phyloP scores from a whole-genome alignment of 176 grass and related monocot genomes.

The Metroxylon sagu region DNA sequence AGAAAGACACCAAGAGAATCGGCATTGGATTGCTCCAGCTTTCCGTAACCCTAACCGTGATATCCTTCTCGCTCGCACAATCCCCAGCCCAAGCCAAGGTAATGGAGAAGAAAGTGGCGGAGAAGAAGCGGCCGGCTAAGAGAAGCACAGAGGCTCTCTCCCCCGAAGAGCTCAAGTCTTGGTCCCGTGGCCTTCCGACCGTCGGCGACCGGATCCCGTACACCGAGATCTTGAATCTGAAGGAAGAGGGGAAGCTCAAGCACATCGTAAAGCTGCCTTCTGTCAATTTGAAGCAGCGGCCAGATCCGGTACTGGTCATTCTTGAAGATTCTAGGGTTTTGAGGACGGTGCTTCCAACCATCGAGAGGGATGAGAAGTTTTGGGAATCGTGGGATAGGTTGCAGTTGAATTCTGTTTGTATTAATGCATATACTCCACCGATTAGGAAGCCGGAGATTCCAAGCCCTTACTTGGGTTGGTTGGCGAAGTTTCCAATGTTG shows the following conservation, averaged over 20 bases:
- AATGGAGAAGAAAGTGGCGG: conserved; percentile 17
- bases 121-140: conserved; percentile 19
- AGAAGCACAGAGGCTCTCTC: conserved; percentile 5
- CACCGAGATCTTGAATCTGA: conserved; percentile 17
- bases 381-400: conserved; percentile 22
- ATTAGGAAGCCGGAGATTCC: conserved; percentile 14
- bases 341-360: conserved; percentile 12
- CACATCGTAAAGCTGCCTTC: conserved; percentile 20
- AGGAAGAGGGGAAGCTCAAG: conserved; percentile 17
- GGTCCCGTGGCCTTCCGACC: conserved; percentile 19
- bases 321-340: conserved; percentile 23
- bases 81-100: conserved; percentile 10
- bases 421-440: conserved; percentile 25
- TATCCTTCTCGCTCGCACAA: conserved; percentile 7
- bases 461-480: conserved; percentile 21
- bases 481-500: conserved; percentile 3
- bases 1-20: conserved; percentile 1
- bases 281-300: conserved; percentile 8
- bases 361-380: conserved; percentile 22
- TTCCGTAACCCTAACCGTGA: conserved; percentile 14
- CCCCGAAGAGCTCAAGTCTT: conserved; percentile 13
- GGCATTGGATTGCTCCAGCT: conserved; percentile 1
- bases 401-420: conserved; percentile 23
- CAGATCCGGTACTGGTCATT: conserved; percentile 6
- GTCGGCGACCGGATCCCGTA: conserved; percentile 18